Evolutionary conservation across 495 filamentous ascomycete species (phyloP), one percentile per base, ranked within the genome.

Genomic region (Terfezia boudieri): DNA sequence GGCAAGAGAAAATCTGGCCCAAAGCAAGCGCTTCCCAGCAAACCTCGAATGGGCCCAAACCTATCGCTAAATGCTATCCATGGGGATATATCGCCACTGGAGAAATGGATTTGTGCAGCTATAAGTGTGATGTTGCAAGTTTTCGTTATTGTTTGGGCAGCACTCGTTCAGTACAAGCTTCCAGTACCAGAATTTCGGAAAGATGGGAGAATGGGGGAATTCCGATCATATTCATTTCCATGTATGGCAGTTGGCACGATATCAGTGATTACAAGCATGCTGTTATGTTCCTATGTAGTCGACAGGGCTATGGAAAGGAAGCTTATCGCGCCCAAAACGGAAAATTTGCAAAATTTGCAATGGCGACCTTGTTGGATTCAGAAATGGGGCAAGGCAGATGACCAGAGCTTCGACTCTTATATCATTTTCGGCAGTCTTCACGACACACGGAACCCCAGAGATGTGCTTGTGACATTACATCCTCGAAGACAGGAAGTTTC

Each of bases 231-330:
- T 49, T 60, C 64, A 4, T 65, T 54, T 35, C 64, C 61, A 11
- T 58, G 57, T 51, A 60, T 60, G 20, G 50, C 56, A n/a, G 17
- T 60, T n/a, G 66, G 66, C 6, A 64, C 64, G 22, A 32, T 67
- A 35, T 9, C 57, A 36, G 50, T 65, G 41, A 38, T 54, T 8
- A 7, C 57, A 4, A 65, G 66, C 8, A 62, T 68, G 63, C 17
- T 65, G 1, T 53, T 64, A 36, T 64, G 65, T 43, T 61, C 65
- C 22, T 54, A 64, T 52, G 60, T 68, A n/a, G 59, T 68, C 4
- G 64, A 54, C 35, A 60, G 60, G 26, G 65, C 62, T 4, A 36
- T 51, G 1, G 65, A 67, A 53, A 43, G 53, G 16, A 60, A 32
- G 1, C 55, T 2, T 20, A 51, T 51, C n/a, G 2, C 49, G 10